Evolutionary conservation across 768 basidiomycete genomes (phyloP), one percentile per base, ranked within the genome.

Genomic region (Cystofilobasidium capitatum): DNA sequence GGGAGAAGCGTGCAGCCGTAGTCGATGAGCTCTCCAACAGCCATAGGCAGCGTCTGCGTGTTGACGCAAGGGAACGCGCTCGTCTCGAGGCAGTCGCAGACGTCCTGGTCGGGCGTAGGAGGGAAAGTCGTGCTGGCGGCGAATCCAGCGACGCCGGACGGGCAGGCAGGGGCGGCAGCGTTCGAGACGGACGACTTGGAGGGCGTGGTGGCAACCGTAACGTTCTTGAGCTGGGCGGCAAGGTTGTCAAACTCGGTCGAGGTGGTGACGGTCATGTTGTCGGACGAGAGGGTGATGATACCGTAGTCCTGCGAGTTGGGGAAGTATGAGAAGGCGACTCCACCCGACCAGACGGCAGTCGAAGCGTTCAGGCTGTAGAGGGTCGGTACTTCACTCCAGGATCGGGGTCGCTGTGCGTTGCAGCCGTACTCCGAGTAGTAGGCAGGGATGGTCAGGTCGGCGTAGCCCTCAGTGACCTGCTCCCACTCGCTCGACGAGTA

Each of bases 391-490:
- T 96, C 92, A 40, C 85, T 85, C 89, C 90, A 96, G 39, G 85
- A 78, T 73, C 88, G 84, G 58, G 88, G 82, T 26, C 78, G 79
- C 29, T 74, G 76, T 10, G 79, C 81, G 74, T 86, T 83, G 54
- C 57, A 75, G 65, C 90, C 88, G 64, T 83, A 94, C 81, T 91
- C 89, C 74, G 88, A 88, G 79, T 94, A 89, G 80, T 94, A 93
- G 12, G 90, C 89, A 1, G 84, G 84, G 33, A 93, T 83, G 66
- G 88, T 88, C 76, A 78, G 66, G 67, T 74, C 65, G 22, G 84
- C 87, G 69, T 78, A 77, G 22, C 73, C 75, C 37, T 74, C 70
- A 33, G 75, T 75, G 54, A 77, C 77, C 47, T 72, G 69, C 44
- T 74, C 63, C 76, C 76, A 77, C 12, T 83, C 81, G 76, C 88